Evolutionary conservation across 1,284 basidiomycete species (phyloP).

Genomic region (Ganoderma leucocontextum): DNA sequence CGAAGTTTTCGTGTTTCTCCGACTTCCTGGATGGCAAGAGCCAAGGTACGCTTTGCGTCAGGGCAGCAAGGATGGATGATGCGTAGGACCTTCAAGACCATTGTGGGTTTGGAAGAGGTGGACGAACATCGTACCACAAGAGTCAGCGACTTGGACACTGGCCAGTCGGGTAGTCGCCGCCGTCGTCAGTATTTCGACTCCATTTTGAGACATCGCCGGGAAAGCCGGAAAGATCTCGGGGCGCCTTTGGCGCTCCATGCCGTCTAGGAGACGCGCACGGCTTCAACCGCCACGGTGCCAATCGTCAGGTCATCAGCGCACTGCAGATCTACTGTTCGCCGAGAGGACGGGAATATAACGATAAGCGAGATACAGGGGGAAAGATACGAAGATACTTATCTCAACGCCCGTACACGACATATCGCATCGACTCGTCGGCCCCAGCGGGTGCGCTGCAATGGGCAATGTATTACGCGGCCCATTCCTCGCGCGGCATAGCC

Average conservation of each 20-base stretch:
- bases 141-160: neutral
- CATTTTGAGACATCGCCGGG: neutral
- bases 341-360: slow-evolving; percentile 1
- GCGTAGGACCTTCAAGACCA: neutral
- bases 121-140: neutral
- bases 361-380: slow-evolving; percentile 18
- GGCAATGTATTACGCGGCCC: neutral
- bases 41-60: neutral
- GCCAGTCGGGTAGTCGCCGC: neutral
- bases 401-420: slow-evolving; percentile 4
- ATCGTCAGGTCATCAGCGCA: neutral
- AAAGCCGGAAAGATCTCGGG: slow-evolving; percentile 25
- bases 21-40: neutral
- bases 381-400: slow-evolving; percentile 12
- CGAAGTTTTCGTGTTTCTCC: slow-evolving; percentile 8
- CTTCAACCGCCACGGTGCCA: neutral
- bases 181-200: neutral
- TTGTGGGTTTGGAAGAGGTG: neutral
- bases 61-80: neutral
- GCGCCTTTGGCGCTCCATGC: slow-evolving; percentile 1
- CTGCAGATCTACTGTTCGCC: neutral
- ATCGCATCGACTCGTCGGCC: neutral
- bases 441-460: neutral
- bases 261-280: neutral
- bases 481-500: neutral